Evolutionary conservation across 2,329 filamentous ascomycete genomes (phyloP), one percentile per base, ranked within the genome.

Genomic region (Sclerotinia glacialis): DNA sequence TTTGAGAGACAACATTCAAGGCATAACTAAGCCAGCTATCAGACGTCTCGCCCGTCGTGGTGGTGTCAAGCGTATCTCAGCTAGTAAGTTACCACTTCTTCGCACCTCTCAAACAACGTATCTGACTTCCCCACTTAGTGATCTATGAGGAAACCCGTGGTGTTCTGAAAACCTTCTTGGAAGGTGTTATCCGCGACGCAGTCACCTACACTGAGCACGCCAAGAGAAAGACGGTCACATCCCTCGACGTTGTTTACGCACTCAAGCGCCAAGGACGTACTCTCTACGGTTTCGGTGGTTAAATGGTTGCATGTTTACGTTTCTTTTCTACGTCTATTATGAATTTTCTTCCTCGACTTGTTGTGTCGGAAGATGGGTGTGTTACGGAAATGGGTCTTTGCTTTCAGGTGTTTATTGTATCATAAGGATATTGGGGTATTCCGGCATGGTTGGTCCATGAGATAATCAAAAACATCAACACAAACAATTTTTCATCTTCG

Each of bases 21-120:
- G 93, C 84, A 97, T 97, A 80, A 97, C 93, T 79, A 97, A 97
- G 91, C 93, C 93, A 77, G 93, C 93, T 77, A 97, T 97, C 83
- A 90, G 93, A 78, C 93, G 93, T 96, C 93, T 97, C 80, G 93
- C 93, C 73, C 93, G 93, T 84, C 93, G 93, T 95, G 93, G 93
- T 82, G 93, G 93, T 93, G 93, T 97, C 87, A 97, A 97, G 92
- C 93, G 93, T 96, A 97, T 97, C 78, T 97, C 93, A 78, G 93
- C 93, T 80, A 96, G 89, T 91, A 87, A 80, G 71, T 72, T 63
- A 64, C 58, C 28, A 18, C 3, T 23, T 37, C 60, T 37, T 26
- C 21, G n/a, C 23, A 18, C 46, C 49, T 37, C 53, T 65, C 42
- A 8, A 40, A 44, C 88, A 37, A 61, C n/a, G 12, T 26, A 60